Evolutionary conservation across 768 basidiomycete species (phyloP), one percentile per base, ranked within the genome.

Genomic region (Flagelloscypha sp.): DNA sequence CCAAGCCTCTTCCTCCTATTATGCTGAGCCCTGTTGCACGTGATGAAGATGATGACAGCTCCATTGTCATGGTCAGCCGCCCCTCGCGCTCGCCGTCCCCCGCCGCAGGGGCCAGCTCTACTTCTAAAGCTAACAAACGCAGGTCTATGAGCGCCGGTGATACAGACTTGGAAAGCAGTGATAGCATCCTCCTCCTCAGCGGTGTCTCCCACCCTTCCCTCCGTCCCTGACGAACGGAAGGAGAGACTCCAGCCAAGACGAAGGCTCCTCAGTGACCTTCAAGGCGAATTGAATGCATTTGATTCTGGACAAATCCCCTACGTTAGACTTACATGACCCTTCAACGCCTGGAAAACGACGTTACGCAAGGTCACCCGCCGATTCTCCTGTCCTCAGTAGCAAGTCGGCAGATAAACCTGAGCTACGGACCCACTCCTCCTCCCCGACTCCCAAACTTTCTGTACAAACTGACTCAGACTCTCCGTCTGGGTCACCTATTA

Each of bases 111-210:
- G 35, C 45, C 12, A 40, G 48, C 13, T 44, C 46, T 8, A 52
- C 45, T 37, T 49, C 20, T 37, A 54, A 21, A 49, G 54, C 46
- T 33, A 54, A 53, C 43, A 78, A 80, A 46, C 72, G 80, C 45
- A 63, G 84, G 40, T 85, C 82, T 50, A 73, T 79, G 72, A 86
- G 84, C 45, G 73, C 82, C 34, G 71, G 79, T 33, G 75, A 82
- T 48, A 66, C 68, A 6, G 81, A 82, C 24, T 46, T 71, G 32
- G 52, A 68, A 67, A 42, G 52, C 59, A 3, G 53, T 62, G 40
- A 36, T 59, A 2, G 51, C 62, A 30, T 45, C 63, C 15, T 53
- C 65, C 23, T 48, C 65, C 31, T 19, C 35, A 34, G 27, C 33
- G 18, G 32, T 22, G 22, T 42, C 30, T 2, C 13, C 30, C 17